These are phyloP conservation scores for Tagetes patula DNA, from an alignment of 129 eudicot species.

Conservation along the genomic window DNA sequence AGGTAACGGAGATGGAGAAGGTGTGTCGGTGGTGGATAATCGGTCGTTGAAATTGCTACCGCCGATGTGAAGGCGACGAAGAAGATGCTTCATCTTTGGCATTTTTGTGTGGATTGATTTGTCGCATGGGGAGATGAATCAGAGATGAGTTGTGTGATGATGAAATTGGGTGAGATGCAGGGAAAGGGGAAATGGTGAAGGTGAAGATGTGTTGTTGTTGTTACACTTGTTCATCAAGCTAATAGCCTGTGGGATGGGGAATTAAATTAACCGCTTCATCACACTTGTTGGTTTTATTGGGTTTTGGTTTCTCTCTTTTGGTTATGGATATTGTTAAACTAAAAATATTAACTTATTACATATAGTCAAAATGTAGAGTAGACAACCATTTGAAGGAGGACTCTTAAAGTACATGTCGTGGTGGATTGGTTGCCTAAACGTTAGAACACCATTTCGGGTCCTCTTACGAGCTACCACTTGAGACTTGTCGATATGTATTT, in stretches of 20 bases:
- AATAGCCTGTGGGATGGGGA: slow-evolving; percentile 32
- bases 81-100: slow-evolving; percentile 85
- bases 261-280: slow-evolving; percentile 43
- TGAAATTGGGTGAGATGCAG: slow-evolving; percentile 15
- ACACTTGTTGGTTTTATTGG: slow-evolving; percentile 16
- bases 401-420: too few relatives aligned
- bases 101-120: slow-evolving; percentile 31
- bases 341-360: too few relatives aligned
- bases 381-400: too few relatives aligned
- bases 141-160: neutral
- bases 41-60: slow-evolving; percentile 40
- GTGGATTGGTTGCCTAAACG: too few relatives aligned
- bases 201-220: neutral
- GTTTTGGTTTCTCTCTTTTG: neutral
- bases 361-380: too few relatives aligned
- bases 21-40: slow-evolving; percentile 35
- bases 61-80: slow-evolving; percentile 93
- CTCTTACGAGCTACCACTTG: too few relatives aligned
- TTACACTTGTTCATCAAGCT: slow-evolving; percentile 50
- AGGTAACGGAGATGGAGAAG: slow-evolving; percentile 34
- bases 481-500: too few relatives aligned
- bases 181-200: slow-evolving; percentile 7
- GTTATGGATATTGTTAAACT: neutral
- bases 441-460: too few relatives aligned
- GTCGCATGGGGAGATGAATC: slow-evolving; percentile 36